These are phyloP conservation scores for Dactylis glomerata DNA, from an alignment of 176 grass and related monocot species.

Conservation along the genomic window DNA sequence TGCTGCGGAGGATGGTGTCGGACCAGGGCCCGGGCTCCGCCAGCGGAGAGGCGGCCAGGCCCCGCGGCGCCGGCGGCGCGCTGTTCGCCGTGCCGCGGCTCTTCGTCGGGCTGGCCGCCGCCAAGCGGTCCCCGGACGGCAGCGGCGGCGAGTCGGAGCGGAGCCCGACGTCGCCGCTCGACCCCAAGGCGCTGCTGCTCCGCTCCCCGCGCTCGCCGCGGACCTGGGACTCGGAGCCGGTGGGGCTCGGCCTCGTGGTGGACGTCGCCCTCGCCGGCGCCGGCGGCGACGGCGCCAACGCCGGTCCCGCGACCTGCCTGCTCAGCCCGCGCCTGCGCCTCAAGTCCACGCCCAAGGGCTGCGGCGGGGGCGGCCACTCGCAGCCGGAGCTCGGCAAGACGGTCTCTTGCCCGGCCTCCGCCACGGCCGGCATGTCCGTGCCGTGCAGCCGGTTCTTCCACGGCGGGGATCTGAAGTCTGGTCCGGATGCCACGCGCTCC, in stretches of 20 bases:
- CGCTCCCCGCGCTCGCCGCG: slow-evolving; percentile 52
- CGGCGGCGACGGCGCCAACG: slow-evolving; percentile 16
- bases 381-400: slow-evolving; percentile 64
- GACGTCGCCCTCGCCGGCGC: slow-evolving; percentile 36
- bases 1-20: slow-evolving; percentile 62
- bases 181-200: slow-evolving; percentile 62
- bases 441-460: slow-evolving; percentile 44
- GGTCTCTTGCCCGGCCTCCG: slow-evolving; percentile 53
- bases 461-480: slow-evolving; percentile 52
- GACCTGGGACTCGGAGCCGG: slow-evolving; percentile 62
- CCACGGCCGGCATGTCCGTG: slow-evolving; percentile 35
- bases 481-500: slow-evolving; percentile 33
- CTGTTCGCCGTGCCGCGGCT: slow-evolving; percentile 68
- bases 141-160: slow-evolving; percentile 45
- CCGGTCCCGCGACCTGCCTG: slow-evolving; percentile 33
- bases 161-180: slow-evolving; percentile 89
- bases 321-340: slow-evolving; percentile 46
- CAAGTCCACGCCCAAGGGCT: slow-evolving; percentile 56
- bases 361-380: slow-evolving; percentile 31
- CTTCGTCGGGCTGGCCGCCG: slow-evolving; percentile 61
- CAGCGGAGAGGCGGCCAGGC: slow-evolving; percentile 31
- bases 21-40: slow-evolving; percentile 30
- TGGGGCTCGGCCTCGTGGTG: slow-evolving; percentile 70
- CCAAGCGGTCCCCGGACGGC: slow-evolving; percentile 49
- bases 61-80: slow-evolving; percentile 29